A percentile compares a stretch with the other conserved stretches of the same genome.
Conservation (phyloP, 495 filamentous ascomycete species). For the Penicillium cosmopolitanum region DNA sequence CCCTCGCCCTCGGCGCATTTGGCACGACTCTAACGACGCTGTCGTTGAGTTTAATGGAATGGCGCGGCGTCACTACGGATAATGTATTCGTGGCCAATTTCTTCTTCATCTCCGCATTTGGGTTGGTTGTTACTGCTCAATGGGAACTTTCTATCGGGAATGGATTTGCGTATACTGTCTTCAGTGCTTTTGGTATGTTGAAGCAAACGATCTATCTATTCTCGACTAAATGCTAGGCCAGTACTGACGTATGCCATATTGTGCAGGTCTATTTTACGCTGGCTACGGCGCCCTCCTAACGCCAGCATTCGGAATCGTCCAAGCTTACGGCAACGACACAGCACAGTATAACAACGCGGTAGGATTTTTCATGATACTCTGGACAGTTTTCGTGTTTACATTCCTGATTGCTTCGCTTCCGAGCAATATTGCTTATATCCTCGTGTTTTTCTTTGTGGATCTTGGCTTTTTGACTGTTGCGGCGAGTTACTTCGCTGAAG, state of each 20-base stretch:
- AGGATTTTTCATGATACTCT: constrained; percentile 50
- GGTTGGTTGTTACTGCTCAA: constrained; percentile 53
- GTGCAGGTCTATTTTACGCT: constrained; percentile 47
- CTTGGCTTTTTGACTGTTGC: constrained; percentile 50
- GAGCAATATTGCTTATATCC: constrained; percentile 52
- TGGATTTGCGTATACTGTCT: constrained; percentile 54
- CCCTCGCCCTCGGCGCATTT: constrained; percentile 54
- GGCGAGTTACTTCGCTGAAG: constrained; percentile 48
- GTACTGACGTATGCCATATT: too few species aligned
- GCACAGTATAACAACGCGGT: constrained; percentile 50
- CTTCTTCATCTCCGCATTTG: constrained; percentile 53
- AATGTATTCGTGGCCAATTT: constrained; percentile 56
- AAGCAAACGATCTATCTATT: too few species aligned
- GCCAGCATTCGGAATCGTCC: constrained; percentile 43
- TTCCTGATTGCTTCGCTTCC: constrained; percentile 51
- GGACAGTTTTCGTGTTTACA: constrained; percentile 52
- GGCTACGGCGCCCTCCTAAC: constrained; percentile 44
- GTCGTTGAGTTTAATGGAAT: constrained; percentile 53
- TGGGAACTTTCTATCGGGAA: constrained; percentile 56
- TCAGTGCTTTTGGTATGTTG: constrained; percentile 45
- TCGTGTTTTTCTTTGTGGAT: constrained; percentile 51
- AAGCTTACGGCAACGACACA: constrained; percentile 40
- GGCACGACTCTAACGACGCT: constrained; percentile 54
- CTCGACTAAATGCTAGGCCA: too few species aligned
- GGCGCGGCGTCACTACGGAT: constrained; percentile 45